Percentiles rank a stretch among this genome's conserved stretches.
Conservation (phyloP, 768 basidiomycete species). For the Mycena galopus region DNA sequence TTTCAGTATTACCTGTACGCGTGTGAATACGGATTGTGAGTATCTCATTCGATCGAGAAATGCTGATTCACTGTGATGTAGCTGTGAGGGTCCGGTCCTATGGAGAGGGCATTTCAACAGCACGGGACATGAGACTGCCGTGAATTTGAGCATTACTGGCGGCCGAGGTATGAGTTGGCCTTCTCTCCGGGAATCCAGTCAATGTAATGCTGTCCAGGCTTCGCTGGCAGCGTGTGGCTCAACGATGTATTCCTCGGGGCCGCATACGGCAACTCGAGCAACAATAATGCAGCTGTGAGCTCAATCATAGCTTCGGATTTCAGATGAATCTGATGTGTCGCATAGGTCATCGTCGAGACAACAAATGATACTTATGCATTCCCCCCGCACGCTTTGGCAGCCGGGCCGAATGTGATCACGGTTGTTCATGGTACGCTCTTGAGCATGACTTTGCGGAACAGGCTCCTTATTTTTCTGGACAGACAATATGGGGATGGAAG, state of each 20-base stretch:
- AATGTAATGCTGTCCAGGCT: conserved; percentile 53
- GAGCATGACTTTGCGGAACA: neutral
- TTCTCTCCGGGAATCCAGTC: neutral
- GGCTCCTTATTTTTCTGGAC: neutral
- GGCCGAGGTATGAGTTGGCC: conserved; percentile 56
- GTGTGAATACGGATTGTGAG: conserved; percentile 73
- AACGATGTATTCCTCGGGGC: conserved; percentile 66
- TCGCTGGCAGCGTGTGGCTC: conserved; percentile 72
- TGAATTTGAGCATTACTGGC: conserved; percentile 70
- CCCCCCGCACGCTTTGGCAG: conserved; percentile 58
- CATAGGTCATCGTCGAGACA: conserved; percentile 51
- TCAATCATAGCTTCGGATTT: neutral
- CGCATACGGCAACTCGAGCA: conserved; percentile 58
- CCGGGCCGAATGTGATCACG: conserved; percentile 68
- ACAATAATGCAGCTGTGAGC: conserved; percentile 44
- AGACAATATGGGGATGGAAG: conserved; percentile 72
- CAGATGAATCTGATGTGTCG: conserved; percentile 6
- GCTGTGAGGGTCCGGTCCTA: conserved; percentile 71
- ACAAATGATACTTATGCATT: conserved; percentile 64
- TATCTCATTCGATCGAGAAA: conserved; percentile 17
- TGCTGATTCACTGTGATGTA: conserved; percentile 34
- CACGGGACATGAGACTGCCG: conserved; percentile 55
- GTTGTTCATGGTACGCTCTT: conserved; percentile 58
- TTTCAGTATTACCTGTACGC: conserved; percentile 56
- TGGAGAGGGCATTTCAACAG: conserved; percentile 71